A percentile compares a stretch with the other conserved stretches of the same genome.
Conservation (phyloP, 2,329 filamentous ascomycete species). For the Leptographium lundbergii region DNA sequence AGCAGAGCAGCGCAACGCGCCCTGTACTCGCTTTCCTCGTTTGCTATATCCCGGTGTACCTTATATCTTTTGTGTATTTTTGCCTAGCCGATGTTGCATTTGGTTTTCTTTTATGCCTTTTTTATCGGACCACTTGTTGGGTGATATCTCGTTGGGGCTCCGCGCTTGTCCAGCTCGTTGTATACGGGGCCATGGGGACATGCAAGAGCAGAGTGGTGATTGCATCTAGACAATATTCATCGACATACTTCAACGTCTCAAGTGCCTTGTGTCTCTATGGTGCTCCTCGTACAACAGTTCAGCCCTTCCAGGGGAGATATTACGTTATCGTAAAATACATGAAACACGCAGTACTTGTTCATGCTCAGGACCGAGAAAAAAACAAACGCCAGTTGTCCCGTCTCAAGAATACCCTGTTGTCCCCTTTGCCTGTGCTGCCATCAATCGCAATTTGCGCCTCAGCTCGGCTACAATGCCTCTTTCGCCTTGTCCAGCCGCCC, state of each 20-base stretch:
- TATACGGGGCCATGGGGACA: background rate
- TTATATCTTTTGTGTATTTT: background rate
- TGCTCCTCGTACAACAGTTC: too few species aligned
- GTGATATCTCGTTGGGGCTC: background rate
- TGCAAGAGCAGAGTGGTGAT: too few species aligned
- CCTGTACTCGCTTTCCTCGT: background rate
- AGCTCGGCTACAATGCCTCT: background rate
- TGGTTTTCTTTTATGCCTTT: background rate
- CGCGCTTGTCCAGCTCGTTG: background rate
- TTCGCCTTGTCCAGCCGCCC: constrained; percentile 15
- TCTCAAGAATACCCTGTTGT: background rate
- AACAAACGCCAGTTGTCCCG: background rate
- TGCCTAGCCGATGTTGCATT: background rate
- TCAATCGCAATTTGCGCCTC: background rate
- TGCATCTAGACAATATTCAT: too few species aligned
- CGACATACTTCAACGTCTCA: too few species aligned
- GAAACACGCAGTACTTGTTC: background rate
- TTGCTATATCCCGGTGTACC: background rate
- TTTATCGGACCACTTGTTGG: background rate
- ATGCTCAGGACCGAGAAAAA: background rate
- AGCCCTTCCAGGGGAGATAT: too few species aligned
- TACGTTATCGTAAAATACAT: background rate
- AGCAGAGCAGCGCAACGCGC: background rate
- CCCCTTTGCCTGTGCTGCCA: background rate
- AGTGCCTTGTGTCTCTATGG: too few species aligned